Percentiles rank a stretch among this genome's conserved stretches.
These are phyloP conservation scores for Ceratocystis cacaofunesta DNA, from an alignment of 2,329 filamentous ascomycete species.

Conservation along the genomic window DNA sequence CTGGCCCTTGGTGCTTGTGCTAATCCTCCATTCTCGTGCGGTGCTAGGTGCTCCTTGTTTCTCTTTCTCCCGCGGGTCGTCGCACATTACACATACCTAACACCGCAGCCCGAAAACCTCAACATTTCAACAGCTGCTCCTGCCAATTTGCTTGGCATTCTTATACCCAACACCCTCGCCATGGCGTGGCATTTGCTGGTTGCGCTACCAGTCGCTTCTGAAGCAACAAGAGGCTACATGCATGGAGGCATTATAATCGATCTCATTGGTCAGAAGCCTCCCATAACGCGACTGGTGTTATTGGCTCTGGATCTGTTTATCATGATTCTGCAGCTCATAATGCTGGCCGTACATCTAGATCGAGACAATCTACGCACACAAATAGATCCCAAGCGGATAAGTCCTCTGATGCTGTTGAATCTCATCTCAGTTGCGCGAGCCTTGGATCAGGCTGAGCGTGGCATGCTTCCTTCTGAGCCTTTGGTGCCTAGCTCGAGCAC, in stretches of 20 bases:
- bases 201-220: constrained; percentile 41
- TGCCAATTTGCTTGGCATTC: constrained; percentile 42
- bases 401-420: constrained; percentile 9
- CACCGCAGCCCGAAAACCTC: constrained; percentile 44
- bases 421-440: constrained; percentile 10
- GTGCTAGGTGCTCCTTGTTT: constrained; percentile 47
- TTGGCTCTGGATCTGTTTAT: constrained; percentile 42
- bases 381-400: constrained; percentile 14
- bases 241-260: constrained; percentile 54
- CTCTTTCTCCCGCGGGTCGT: constrained; percentile 44
- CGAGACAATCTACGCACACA: constrained; percentile 37
- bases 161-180: constrained; percentile 45
- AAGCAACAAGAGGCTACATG: constrained; percentile 48
- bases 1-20: not conserved
- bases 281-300: constrained; percentile 40
- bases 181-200: constrained; percentile 43
- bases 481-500: not conserved
- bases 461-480: not conserved
- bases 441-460: constrained; percentile 11
- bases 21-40: constrained; percentile 11
- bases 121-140: constrained; percentile 41
- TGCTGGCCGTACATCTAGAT: constrained; percentile 48
- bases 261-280: constrained; percentile 51
- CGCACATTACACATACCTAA: constrained; percentile 48
- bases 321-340: constrained; percentile 43